phyloP scores from a whole-genome alignment of 2,329 filamentous ascomycete species.

The Dothistroma pini region DNA sequence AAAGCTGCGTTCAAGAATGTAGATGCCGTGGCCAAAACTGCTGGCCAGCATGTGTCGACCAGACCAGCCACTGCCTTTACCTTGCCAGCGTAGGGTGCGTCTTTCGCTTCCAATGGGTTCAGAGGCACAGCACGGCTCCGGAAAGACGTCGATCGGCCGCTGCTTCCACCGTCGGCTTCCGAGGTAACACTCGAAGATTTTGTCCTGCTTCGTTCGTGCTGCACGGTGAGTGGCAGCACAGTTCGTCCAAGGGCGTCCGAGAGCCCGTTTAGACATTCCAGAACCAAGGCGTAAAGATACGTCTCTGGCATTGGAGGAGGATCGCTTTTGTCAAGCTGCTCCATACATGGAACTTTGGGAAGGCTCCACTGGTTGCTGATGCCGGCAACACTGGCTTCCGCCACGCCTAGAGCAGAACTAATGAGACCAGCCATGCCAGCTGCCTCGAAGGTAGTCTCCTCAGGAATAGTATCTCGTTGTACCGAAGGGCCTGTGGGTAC shows the following conservation, averaged over 20 bases:
- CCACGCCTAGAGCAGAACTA: conserved; percentile 63
- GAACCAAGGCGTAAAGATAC: conserved; percentile 83
- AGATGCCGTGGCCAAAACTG: conserved; percentile 88
- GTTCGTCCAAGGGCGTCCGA: conserved; percentile 93
- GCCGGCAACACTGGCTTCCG: conserved; percentile 64
- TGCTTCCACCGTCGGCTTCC: conserved; percentile 25
- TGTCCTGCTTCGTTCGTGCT: conserved; percentile 58
- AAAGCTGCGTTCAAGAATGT: conserved; percentile 90
- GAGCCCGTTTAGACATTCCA: conserved; percentile 84
- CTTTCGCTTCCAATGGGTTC: conserved; percentile 74
- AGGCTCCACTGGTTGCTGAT: conserved; percentile 92
- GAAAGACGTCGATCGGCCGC: conserved; percentile 59
- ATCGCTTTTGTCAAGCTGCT: conserved; percentile 89
- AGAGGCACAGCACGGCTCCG: conserved; percentile 73
- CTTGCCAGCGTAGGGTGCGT: conserved; percentile 66
- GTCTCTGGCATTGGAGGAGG: conserved; percentile 81
- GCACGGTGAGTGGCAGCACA: conserved; percentile 83
- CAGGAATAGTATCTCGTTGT: conserved; percentile 58
- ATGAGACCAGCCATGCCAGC: conserved; percentile 80
- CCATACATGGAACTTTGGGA: conserved; percentile 81
- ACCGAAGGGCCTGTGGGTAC: conserved; percentile 63
- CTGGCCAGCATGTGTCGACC: conserved; percentile 92
- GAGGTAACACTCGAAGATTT: conserved; percentile 18
- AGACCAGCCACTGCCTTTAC: conserved; percentile 76
- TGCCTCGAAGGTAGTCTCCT: conserved; percentile 86